A percentile compares a stretch with the other conserved stretches of the same genome.
Evolutionary conservation across 192 early-diverging fungal genomes (phyloP).

Genomic region (Tieghemiomyces parasiticus): DNA sequence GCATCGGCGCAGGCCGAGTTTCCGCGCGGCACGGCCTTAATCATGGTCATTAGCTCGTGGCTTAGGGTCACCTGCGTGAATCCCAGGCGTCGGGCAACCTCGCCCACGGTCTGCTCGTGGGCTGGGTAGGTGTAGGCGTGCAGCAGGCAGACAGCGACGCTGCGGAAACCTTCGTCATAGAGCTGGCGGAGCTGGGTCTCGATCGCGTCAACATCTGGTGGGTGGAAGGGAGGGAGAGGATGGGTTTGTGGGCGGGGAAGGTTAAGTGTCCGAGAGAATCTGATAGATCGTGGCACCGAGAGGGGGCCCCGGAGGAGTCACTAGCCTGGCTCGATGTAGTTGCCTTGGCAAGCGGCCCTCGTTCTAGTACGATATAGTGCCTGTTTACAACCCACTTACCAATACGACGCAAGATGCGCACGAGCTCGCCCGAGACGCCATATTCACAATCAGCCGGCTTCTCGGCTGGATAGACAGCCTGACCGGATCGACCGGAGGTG

Average conservation of each 20-base stretch:
- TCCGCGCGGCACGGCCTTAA: slow-evolving; percentile 89
- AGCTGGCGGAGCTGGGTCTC: slow-evolving; percentile 40
- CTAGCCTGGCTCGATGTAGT: too few species aligned
- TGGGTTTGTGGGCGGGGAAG: too few species aligned
- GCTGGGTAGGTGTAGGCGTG: slow-evolving; percentile 86
- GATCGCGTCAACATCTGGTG: slow-evolving; percentile 39
- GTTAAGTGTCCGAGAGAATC: too few species aligned
- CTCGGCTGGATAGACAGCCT: slow-evolving; percentile 18
- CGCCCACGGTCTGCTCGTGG: slow-evolving; percentile 60
- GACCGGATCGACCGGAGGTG: slow-evolving; percentile 29
- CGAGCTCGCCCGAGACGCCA: slow-evolving; percentile 79
- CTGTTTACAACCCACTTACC: too few species aligned
- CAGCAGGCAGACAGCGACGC: slow-evolving; percentile 84
- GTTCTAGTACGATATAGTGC: too few species aligned
- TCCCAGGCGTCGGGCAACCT: slow-evolving; percentile 51
- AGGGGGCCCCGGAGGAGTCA: too few species aligned
- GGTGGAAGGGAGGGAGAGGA: neutral
- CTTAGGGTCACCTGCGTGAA: slow-evolving; percentile 81
- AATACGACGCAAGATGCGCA: slow-evolving; percentile 49
- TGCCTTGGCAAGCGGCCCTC: too few species aligned
- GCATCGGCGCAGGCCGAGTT: slow-evolving; percentile 82
- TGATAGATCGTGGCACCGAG: too few species aligned
- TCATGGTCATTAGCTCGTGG: slow-evolving; percentile 72
- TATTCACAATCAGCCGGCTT: slow-evolving; percentile 23
- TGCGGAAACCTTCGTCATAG: slow-evolving; percentile 57